Percentiles rank a stretch among this genome's conserved stretches.
phyloP scores from a whole-genome alignment of 345 rosid genomes.

The Hibiscus tridactylites region DNA sequence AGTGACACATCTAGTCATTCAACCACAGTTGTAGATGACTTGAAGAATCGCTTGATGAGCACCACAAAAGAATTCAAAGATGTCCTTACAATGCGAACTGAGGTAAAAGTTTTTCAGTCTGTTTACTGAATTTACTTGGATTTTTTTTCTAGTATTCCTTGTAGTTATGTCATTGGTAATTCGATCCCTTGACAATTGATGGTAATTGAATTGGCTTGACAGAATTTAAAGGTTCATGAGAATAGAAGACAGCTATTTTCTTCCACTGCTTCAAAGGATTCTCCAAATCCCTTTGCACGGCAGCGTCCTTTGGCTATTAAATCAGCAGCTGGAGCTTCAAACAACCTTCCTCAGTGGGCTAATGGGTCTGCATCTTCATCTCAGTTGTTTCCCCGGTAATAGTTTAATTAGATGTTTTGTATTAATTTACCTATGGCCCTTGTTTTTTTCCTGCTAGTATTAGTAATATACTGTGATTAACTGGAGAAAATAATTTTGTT shows the following conservation, averaged over 20 bases:
- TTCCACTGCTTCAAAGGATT: constrained; percentile 52
- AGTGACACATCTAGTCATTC: constrained; percentile 66
- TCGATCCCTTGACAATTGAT: background rate
- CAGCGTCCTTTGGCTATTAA: constrained; percentile 71
- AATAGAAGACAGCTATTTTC: constrained; percentile 75
- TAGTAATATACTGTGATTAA: background rate
- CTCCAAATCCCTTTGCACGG: constrained; percentile 66
- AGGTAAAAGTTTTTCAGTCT: constrained; percentile 30
- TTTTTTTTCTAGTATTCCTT: background rate
- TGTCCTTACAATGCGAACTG: constrained; percentile 78
- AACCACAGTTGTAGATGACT: constrained; percentile 67
- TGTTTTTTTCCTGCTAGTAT: background rate
- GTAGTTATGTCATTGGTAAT: background rate
- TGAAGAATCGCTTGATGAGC: constrained; percentile 73
- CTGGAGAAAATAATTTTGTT: background rate
- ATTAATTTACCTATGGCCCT: background rate
- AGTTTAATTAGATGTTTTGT: background rate
- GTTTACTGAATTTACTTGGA: background rate
- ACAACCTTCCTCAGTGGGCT: constrained; percentile 64
- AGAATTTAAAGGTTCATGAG: constrained; percentile 79
- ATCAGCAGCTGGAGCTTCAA: constrained; percentile 38
- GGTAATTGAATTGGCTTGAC: constrained; percentile 9
- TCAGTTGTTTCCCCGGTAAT: constrained; percentile 31
- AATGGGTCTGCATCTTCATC: constrained; percentile 50
- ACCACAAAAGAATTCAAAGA: constrained; percentile 82